A percentile compares a stretch with the other conserved stretches of the same genome.
phyloP scores from a whole-genome alignment of 2,329 filamentous ascomycete genomes.

The Cryoendolithus antarcticus region DNA sequence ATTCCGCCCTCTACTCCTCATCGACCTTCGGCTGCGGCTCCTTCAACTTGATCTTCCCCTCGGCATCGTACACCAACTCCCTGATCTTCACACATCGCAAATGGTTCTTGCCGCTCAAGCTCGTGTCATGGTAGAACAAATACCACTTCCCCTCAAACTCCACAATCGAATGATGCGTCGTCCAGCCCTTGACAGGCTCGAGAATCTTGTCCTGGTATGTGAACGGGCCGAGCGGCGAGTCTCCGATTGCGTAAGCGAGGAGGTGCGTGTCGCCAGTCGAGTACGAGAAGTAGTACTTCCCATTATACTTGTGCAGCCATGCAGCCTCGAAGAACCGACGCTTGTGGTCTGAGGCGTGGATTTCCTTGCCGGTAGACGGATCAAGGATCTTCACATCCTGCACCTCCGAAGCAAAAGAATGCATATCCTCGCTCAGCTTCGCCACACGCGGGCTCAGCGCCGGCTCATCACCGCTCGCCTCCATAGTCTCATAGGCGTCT shows the following conservation, averaged over 20 bases:
- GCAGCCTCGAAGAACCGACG: constrained; percentile 69
- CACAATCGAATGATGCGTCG: constrained; percentile 67
- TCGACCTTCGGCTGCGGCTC: constrained; percentile 10
- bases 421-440: constrained; percentile 53
- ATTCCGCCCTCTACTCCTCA: too few relatives aligned
- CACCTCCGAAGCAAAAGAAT: constrained; percentile 42
- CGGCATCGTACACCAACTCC: constrained; percentile 59
- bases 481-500: constrained; percentile 15
- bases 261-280: constrained; percentile 69
- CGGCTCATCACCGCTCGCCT: constrained; percentile 39
- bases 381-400: constrained; percentile 54
- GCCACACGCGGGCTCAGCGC: constrained; percentile 59
- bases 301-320: constrained; percentile 63
- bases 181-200: constrained; percentile 69
- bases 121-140: constrained; percentile 65
- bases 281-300: constrained; percentile 23
- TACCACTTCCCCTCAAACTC: constrained; percentile 62
- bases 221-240: constrained; percentile 57
- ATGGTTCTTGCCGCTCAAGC: constrained; percentile 56
- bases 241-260: constrained; percentile 55
- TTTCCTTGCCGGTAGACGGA: constrained; percentile 42
- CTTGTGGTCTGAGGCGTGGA: constrained; percentile 57
- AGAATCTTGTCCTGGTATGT: constrained; percentile 59
- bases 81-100: constrained; percentile 61
- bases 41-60: constrained; percentile 45